These are phyloP conservation scores for Triticum urartu DNA, from an alignment of 176 grass and related monocot species.

Conservation along the genomic window DNA sequence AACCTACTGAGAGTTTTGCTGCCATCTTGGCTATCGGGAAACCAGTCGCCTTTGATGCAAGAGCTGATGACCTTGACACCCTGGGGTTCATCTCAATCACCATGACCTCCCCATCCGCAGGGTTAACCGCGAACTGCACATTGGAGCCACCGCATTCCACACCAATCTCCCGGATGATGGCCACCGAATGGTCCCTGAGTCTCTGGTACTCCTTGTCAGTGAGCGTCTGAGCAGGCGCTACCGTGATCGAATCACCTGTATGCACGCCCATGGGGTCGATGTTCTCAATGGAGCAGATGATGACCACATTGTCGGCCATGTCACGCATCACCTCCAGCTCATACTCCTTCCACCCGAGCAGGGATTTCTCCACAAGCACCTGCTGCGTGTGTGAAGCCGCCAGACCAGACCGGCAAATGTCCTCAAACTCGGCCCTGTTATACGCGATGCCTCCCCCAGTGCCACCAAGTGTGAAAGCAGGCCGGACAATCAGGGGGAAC, in stretches of 20 bases:
- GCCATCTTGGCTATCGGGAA: conserved; percentile 99
- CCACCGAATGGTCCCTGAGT: conserved; percentile 72
- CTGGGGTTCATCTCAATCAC: conserved; percentile 99
- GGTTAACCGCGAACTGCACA: conserved; percentile 93
- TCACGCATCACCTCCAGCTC: conserved; percentile 98
- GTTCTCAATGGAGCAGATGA: conserved; percentile 99
- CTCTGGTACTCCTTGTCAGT: conserved; percentile 98
- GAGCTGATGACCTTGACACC: conserved; percentile 89
- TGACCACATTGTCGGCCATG: conserved; percentile 92
- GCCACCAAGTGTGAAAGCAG: conserved; percentile 90
- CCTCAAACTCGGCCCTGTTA: conserved; percentile 84
- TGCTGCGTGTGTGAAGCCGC: conserved; percentile 71
- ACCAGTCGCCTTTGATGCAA: conserved; percentile 86
- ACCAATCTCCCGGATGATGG: conserved; percentile 96
- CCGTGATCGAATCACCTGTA: conserved; percentile 94
- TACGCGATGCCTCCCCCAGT: conserved; percentile 95
- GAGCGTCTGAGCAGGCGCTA: conserved; percentile 88
- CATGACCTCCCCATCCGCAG: conserved; percentile 93
- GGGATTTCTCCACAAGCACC: conserved; percentile 92
- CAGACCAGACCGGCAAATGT: conserved; percentile 74
- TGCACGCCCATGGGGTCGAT: conserved; percentile 98
- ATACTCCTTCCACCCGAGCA: conserved; percentile 99
- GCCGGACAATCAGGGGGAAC: conserved; percentile 87
- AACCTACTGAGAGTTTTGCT: conserved; percentile 88
- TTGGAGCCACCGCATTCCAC: conserved; percentile 97